Base-by-base conservation (phyloP, 2,329 filamentous ascomycete genomes). In the Diaporthe nobilis region DNA sequence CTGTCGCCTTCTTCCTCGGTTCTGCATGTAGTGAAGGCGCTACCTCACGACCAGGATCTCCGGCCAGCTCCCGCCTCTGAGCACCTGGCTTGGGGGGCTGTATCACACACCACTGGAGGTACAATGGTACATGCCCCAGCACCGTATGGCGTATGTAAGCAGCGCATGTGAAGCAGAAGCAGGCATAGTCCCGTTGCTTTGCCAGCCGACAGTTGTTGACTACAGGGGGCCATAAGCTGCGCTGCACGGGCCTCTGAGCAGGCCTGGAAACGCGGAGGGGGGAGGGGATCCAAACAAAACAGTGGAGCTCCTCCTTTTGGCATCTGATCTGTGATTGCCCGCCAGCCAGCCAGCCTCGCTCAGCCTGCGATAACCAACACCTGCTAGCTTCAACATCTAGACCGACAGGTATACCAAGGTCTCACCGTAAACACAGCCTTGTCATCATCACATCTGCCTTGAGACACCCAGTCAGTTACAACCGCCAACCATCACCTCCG, bases 281-380 rank as follows among this genome's bases (percentile, higher is more conserved):
- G 63, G 63, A 49, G 75, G 63, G 55, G 75, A 55, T 65, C 70
- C 70, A 65, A 77, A 73, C 73, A 73, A 73, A 60, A 63, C 68
- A 72, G 75, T 72, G 75, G 75, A 68, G 58, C 57, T 71, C 28
- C 61, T 57, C 60, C 71, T 74, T 63, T 58, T 71, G 55, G 63
- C 61, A 75, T 75, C 71, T 73, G 71, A 65, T 68, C 47, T 68
- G 61, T 63, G 60, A 31, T 44, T 44, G 60, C 60, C 13, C 25
- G 39, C 58, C 58, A 28, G 58, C 37, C 61, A 49, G 17, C 63
- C 63, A 53, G 47, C 47, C 65, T 68, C 47, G 34, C 25, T 22
- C 25, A 34, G 42, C 31, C 47, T 42, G 44, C 20, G 28, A 51
- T 34, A 47, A 28, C 65, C 47, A 31, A 25, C 58, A 63, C 34